Conservation (phyloP, 331 rosid genomes). For the Malus hybrid region DNA sequence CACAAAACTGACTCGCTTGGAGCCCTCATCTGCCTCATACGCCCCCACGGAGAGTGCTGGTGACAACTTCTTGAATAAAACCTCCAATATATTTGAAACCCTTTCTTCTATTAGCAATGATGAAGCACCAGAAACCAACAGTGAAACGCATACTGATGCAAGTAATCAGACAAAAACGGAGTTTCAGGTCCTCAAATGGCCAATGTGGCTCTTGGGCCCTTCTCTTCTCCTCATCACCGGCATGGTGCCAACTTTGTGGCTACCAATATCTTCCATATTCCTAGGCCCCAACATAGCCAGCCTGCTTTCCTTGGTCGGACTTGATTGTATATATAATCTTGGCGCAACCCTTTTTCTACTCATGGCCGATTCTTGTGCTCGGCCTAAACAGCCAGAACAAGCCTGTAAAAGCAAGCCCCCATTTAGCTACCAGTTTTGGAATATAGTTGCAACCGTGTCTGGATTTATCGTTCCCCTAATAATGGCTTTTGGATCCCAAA, state of each 20-base stretch:
- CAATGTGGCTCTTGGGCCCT: constrained; percentile 90
- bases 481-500: constrained; percentile 57
- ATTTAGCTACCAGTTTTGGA: constrained; percentile 85
- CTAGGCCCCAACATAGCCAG: constrained; percentile 83
- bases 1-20: constrained; percentile 63
- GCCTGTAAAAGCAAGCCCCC: constrained; percentile 67
- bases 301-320: constrained; percentile 81
- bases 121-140: constrained; percentile 31
- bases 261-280: constrained; percentile 72
- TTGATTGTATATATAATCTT: constrained; percentile 78
- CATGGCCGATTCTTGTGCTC: constrained; percentile 81
- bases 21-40: constrained; percentile 50
- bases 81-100: constrained; percentile 50
- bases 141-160: constrained; percentile 27
- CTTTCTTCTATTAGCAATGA: constrained; percentile 31
- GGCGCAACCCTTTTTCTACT: constrained; percentile 90
- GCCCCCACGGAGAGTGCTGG: constrained; percentile 30
- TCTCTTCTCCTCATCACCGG: constrained; percentile 65
- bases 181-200: constrained; percentile 75
- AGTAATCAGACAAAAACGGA: constrained; percentile 27
- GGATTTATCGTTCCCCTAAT: constrained; percentile 58
- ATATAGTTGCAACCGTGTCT: constrained; percentile 56
- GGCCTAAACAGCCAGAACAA: constrained; percentile 42
- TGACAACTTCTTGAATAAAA: constrained; percentile 40
- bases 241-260: constrained; percentile 87